Percentiles rank a stretch among this genome's conserved stretches.
phyloP scores from a whole-genome alignment of 768 basidiomycete genomes.

The Termitomyces sp. region DNA sequence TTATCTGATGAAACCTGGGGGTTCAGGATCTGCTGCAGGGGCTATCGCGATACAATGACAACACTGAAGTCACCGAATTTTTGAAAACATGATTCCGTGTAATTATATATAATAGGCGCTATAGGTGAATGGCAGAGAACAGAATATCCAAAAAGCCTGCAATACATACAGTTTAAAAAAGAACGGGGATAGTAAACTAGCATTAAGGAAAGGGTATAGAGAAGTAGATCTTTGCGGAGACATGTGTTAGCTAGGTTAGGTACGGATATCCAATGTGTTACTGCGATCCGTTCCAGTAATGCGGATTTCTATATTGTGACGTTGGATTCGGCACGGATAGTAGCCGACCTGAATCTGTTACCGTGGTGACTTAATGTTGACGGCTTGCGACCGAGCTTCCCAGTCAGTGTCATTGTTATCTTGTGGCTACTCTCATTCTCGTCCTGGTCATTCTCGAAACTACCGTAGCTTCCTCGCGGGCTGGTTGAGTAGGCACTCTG shows the following conservation, averaged over 20 bases:
- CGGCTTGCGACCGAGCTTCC: conserved; percentile 22
- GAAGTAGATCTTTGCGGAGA: neutral
- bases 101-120: too few species aligned
- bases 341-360: conserved; percentile 58
- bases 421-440: conserved; percentile 22
- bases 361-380: conserved; percentile 23
- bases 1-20: too few species aligned
- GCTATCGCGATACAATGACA: too few species aligned
- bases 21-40: too few species aligned
- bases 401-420: conserved; percentile 15
- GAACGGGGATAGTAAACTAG: neutral
- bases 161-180: neutral
- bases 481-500: conserved; percentile 82
- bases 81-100: too few species aligned
- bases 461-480: conserved; percentile 62
- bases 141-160: neutral
- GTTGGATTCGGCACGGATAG: conserved; percentile 29
- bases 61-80: too few species aligned
- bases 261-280: neutral
- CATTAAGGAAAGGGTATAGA: neutral
- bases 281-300: too few species aligned
- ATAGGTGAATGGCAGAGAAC: neutral
- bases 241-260: neutral
- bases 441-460: conserved; percentile 31
- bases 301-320: conserved; percentile 18